Evolutionary conservation across 257 asterid species (phyloP).

Genomic region (Scutellaria baicalensis): DNA sequence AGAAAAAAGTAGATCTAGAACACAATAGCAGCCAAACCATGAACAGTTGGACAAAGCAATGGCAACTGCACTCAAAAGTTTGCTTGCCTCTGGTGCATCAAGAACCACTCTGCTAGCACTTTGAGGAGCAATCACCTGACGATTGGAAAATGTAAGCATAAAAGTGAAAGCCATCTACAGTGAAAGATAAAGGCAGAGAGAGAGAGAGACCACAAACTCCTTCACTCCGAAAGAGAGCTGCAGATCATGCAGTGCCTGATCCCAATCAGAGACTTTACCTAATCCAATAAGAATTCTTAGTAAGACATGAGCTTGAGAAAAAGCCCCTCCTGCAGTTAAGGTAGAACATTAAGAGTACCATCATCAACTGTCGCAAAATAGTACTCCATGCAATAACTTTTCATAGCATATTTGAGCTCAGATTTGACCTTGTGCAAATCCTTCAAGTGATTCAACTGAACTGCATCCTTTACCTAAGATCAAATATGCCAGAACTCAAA

Average conservation of each 20-base stretch:
- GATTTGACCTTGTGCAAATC: slow-evolving; percentile 68
- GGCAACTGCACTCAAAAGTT: slow-evolving; percentile 92
- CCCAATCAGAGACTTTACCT: slow-evolving; percentile 71
- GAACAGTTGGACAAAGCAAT: slow-evolving; percentile 87
- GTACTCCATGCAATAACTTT: slow-evolving; percentile 81
- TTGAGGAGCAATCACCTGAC: slow-evolving; percentile 88
- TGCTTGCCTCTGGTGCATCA: slow-evolving; percentile 93
- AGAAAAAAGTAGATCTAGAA: slow-evolving; percentile 8
- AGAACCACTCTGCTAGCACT: slow-evolving; percentile 91
- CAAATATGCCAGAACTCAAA: slow-evolving; percentile 13
- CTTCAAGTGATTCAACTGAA: slow-evolving; percentile 38
- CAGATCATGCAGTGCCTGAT: slow-evolving; percentile 59
- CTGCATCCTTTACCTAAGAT: slow-evolving; percentile 63
- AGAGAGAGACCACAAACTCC: slow-evolving; percentile 70
- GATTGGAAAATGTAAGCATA: slow-evolving; percentile 12
- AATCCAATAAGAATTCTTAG: slow-evolving; percentile 16
- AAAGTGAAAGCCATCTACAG: background rate
- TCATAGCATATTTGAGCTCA: slow-evolving; percentile 66
- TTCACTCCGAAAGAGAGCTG: slow-evolving; percentile 88
- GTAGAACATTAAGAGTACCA: slow-evolving; percentile 33
- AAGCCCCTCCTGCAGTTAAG: slow-evolving; percentile 1
- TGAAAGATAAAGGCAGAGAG: slow-evolving; percentile 2
- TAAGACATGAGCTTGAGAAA: slow-evolving; percentile 15
- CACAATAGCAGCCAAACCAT: slow-evolving; percentile 46
- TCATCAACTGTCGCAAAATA: slow-evolving; percentile 42